Evolutionary conservation across 2,329 filamentous ascomycete genomes (phyloP), one percentile per base, ranked within the genome.

Genomic region (Ploettnerulaceae sp.): DNA sequence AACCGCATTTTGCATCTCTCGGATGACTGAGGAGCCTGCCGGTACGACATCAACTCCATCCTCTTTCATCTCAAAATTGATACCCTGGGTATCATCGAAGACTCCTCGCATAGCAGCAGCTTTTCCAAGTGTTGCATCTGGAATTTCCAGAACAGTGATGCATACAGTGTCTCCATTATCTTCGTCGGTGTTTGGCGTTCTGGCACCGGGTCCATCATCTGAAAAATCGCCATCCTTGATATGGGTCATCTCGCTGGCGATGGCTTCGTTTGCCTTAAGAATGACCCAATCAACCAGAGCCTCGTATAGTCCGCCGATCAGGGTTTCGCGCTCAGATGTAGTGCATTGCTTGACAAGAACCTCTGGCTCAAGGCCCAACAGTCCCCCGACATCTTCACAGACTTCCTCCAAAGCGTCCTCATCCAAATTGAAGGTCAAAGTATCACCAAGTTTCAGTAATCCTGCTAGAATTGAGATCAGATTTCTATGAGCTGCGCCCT

Each of bases 61-160:
- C 52, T 91, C 84, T 61, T 91, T 95, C 90, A 98, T 97, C 70
- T 98, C 93, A 0, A 85, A 77, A 58, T 97, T 97, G 69, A 98
- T 96, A 41, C 93, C 93, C 15, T 84, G 73, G n/a, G 74, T 79
- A 59, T 97, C 93, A 57, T 98, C 91, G 59, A 98, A 98, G 26
- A 97, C 80, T 11, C 87, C 88, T 29, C 89, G 86, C 70, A 98
- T 81, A 9, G 87, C 81, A n/a, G 94, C 69, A 0, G 91, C 93
- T 67, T 93, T 96, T 48, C 86, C 89, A 0, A 98, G 73, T 1
- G 78, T 75, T 22, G 87, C 82, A 53, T 83, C 79, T 0, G 93
- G 89, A 7, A 97, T 76, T 56, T 97, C 93, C 5, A 98, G 71
- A 7, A 98, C 75, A 0, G 89, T 94, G 51, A 98, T 82, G 64